A percentile compares a stretch with the other conserved stretches of the same genome.
phyloP scores from a whole-genome alignment of 768 basidiomycete genomes.

The Phaeotremella fagi region DNA sequence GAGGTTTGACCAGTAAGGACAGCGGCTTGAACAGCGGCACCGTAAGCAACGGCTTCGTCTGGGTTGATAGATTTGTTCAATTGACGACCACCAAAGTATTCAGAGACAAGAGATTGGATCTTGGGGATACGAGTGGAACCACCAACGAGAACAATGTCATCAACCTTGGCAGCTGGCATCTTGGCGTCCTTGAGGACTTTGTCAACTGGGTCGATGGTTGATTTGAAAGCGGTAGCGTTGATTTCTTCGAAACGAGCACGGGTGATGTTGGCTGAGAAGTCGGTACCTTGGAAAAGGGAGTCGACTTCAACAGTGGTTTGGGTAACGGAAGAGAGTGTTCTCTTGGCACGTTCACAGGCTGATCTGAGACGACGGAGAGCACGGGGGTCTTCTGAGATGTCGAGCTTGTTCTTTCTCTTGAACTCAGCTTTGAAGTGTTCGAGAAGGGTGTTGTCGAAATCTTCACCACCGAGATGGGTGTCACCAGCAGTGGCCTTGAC shows the following conservation, averaged over 20 bases:
- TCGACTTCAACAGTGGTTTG: conserved; percentile 99
- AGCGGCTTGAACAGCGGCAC: conserved; percentile 98
- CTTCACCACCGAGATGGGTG: conserved; percentile 99
- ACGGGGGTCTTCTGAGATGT: conserved; percentile 96
- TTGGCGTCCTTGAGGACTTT: conserved; percentile 99
- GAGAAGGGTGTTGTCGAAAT: conserved; percentile 96
- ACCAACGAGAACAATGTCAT: conserved; percentile 99
- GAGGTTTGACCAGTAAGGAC: conserved; percentile 98
- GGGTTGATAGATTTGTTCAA: conserved; percentile 99
- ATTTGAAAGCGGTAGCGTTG: conserved; percentile 90
- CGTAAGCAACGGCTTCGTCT: conserved; percentile 99
- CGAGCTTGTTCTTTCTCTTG: conserved; percentile 92
- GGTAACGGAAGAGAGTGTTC: conserved; percentile 94
- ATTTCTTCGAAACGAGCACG: conserved; percentile 99
- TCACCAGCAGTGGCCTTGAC: conserved; percentile 93
- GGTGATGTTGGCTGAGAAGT: conserved; percentile 97
- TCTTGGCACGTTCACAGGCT: conserved; percentile 99
- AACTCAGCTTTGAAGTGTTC: conserved; percentile 99
- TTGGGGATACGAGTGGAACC: conserved; percentile 99
- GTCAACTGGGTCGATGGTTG: conserved; percentile 95
- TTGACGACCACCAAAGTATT: conserved; percentile 96
- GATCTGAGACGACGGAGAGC: conserved; percentile 90
- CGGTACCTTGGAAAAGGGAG: conserved; percentile 92
- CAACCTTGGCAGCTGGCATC: conserved; percentile 87
- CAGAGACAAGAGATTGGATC: conserved; percentile 95